phyloP scores from a whole-genome alignment of 495 filamentous ascomycete species.

The Penicillium desertorum region DNA sequence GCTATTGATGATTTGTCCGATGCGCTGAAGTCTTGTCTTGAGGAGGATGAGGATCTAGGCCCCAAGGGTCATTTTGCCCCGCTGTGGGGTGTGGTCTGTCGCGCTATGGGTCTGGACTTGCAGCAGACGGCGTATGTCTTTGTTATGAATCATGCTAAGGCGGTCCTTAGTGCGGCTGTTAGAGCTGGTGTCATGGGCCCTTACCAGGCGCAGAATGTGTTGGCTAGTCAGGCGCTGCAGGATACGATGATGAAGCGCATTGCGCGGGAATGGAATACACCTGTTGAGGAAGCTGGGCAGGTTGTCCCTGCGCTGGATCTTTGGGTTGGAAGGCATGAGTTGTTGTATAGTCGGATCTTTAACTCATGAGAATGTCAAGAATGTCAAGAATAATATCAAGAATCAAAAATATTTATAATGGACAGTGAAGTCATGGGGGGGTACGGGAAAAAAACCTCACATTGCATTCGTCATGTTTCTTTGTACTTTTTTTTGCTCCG shows the following conservation, averaged over 20 bases:
- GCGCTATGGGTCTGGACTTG: slow-evolving; percentile 58
- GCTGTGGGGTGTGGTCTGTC: slow-evolving; percentile 72
- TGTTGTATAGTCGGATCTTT: slow-evolving; percentile 95
- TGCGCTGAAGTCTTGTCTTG: slow-evolving; percentile 34
- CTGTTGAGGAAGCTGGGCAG: slow-evolving; percentile 83
- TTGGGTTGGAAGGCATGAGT: slow-evolving; percentile 92
- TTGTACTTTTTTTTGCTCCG: slow-evolving; percentile 12
- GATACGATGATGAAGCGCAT: slow-evolving; percentile 61
- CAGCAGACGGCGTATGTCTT: slow-evolving; percentile 80
- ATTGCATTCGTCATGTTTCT: slow-evolving; percentile 23
- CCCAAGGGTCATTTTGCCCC: slow-evolving; percentile 72
- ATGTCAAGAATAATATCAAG: background rate
- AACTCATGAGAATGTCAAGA: slow-evolving; percentile 57
- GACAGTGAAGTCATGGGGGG: background rate
- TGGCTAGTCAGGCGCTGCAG: slow-evolving; percentile 67
- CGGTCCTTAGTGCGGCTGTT: slow-evolving; percentile 84
- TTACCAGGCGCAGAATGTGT: slow-evolving; percentile 82
- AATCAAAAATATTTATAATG: background rate
- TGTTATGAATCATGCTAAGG: slow-evolving; percentile 83
- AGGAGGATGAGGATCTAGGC: slow-evolving; percentile 34
- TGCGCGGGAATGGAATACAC: slow-evolving; percentile 54
- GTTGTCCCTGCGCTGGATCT: slow-evolving; percentile 83
- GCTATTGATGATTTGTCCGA: slow-evolving; percentile 42
- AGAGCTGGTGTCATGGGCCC: slow-evolving; percentile 86
- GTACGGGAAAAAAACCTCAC: slow-evolving; percentile 2